A percentile compares a stretch with the other conserved stretches of the same genome.
These are phyloP conservation scores for Colletotrichum nymphaeae DNA, from an alignment of 2,329 filamentous ascomycete genomes.

Conservation along the genomic window DNA sequence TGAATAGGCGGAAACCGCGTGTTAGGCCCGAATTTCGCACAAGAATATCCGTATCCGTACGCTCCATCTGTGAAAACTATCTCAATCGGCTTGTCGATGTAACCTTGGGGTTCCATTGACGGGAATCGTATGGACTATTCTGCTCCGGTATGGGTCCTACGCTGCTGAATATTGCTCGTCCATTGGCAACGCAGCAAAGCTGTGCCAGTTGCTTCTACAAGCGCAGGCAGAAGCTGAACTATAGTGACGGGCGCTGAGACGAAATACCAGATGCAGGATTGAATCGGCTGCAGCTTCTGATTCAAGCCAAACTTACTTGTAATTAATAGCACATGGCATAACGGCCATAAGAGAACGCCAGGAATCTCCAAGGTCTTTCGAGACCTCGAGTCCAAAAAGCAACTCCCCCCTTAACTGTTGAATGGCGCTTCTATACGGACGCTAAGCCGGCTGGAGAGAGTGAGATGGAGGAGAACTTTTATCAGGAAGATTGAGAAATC, in stretches of 20 bases:
- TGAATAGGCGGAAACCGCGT: background rate
- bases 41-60: background rate
- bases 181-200: background rate
- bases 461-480: background rate
- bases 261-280: too few species aligned
- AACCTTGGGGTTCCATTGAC: background rate
- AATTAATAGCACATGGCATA: background rate
- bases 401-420: background rate
- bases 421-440: background rate
- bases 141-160: background rate
- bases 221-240: too few species aligned
- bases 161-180: background rate
- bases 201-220: too few species aligned
- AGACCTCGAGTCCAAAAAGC: background rate
- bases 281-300: too few species aligned
- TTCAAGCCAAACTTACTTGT: background rate
- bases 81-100: background rate
- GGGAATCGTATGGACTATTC: background rate
- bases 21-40: background rate
- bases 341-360: background rate
- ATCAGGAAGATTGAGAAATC: background rate
- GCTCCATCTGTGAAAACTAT: background rate
- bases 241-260: too few species aligned
- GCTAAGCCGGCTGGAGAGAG: background rate
- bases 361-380: background rate